Conservation (phyloP, 176 grass and related monocot species). For the Cenchrus americanus region DNA sequence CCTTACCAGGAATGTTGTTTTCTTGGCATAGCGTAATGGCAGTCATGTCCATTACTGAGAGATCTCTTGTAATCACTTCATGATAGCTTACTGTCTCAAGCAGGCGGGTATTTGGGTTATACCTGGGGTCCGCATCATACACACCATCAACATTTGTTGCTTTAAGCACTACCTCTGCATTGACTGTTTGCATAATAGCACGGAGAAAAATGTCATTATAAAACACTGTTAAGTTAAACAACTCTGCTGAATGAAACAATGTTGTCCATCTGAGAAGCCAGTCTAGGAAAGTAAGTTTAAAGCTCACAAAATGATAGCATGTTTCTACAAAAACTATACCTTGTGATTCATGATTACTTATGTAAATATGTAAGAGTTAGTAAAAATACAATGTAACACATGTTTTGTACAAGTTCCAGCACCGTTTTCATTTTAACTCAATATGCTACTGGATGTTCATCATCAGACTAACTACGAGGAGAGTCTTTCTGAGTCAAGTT, state of each 20-base stretch:
- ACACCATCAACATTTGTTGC: slow-evolving; percentile 98
- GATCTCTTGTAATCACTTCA: slow-evolving; percentile 79
- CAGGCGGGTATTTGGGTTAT: slow-evolving; percentile 72
- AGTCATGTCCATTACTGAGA: slow-evolving; percentile 99
- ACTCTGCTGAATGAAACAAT: neutral
- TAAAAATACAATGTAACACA: neutral
- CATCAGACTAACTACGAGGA: slow-evolving; percentile 11
- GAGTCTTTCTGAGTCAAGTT: neutral
- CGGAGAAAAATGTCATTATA: neutral
- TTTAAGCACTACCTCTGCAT: slow-evolving; percentile 97
- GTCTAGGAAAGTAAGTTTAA: slow-evolving; percentile 14
- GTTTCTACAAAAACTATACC: neutral
- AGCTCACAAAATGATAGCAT: slow-evolving; percentile 8
- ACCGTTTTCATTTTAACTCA: neutral
- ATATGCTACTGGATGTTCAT: slow-evolving; percentile 16
- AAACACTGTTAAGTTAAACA: neutral
- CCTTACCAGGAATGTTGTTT: slow-evolving; percentile 92
- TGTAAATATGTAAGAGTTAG: slow-evolving; percentile 15
- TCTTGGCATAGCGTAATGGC: slow-evolving; percentile 95
- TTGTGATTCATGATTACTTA: neutral
- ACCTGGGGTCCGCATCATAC: slow-evolving; percentile 78
- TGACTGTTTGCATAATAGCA: slow-evolving; percentile 54
- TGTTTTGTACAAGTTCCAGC: neutral
- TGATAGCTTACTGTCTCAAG: slow-evolving; percentile 86
- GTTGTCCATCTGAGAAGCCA: neutral